phyloP scores from a whole-genome alignment of 2,329 filamentous ascomycete species.

The Pezicula neosporulosa region DNA sequence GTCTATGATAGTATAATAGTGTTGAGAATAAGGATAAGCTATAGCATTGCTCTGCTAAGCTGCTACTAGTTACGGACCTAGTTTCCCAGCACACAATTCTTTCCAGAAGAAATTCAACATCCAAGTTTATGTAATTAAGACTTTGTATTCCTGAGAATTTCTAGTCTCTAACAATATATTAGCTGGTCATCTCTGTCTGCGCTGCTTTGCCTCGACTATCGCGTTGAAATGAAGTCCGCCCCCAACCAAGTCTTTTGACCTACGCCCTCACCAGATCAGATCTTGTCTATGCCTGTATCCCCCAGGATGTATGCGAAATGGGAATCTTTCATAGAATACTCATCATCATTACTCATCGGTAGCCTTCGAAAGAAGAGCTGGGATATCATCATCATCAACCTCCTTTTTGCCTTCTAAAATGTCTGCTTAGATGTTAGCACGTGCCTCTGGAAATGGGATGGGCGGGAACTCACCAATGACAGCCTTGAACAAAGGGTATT shows the following conservation, averaged over 20 bases:
- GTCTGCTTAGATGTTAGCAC: slow-evolving; percentile 35
- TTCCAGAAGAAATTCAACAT: too few species aligned
- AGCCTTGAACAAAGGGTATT: slow-evolving; percentile 91
- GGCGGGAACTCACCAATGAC: slow-evolving; percentile 51
- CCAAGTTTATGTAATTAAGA: too few species aligned
- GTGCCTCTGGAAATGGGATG: not conserved
- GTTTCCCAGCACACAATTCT: too few species aligned
- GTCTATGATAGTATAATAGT: too few species aligned
- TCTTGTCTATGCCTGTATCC: not conserved
- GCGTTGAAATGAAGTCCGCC: not conserved
- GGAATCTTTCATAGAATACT: not conserved
- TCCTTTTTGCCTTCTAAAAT: slow-evolving; percentile 73
- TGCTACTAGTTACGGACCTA: too few species aligned
- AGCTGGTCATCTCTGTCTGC: too few species aligned
- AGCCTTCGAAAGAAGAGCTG: slow-evolving; percentile 44
- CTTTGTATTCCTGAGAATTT: not conserved
- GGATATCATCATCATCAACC: slow-evolving; percentile 79
- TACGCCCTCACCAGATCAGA: not conserved
- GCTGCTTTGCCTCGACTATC: too few species aligned
- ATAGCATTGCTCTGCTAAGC: too few species aligned
- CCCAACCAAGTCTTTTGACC: not conserved
- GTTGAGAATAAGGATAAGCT: too few species aligned
- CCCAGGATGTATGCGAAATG: not conserved
- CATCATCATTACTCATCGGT: slow-evolving; percentile 5
- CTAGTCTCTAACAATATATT: not conserved